Conservation (phyloP, 2,329 filamentous ascomycete species). For the Fusarium sp. region DNA sequence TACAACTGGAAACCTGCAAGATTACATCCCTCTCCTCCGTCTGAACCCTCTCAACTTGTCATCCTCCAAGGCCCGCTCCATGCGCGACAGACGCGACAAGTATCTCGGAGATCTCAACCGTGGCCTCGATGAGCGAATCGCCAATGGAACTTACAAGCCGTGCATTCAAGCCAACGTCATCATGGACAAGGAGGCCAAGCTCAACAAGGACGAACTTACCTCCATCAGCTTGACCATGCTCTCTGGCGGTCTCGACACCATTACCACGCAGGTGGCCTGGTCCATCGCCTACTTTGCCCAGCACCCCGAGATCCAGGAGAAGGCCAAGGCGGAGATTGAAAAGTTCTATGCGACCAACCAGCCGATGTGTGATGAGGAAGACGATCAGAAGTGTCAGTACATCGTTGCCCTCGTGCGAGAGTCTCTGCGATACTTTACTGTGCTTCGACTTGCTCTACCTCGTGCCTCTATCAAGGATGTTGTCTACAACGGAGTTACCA, state of each 20-base stretch:
- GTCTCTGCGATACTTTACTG: conserved; percentile 71
- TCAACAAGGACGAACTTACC: conserved; percentile 72
- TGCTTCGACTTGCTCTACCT: conserved; percentile 72
- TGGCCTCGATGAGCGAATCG: conserved; percentile 70
- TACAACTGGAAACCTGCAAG: conserved; percentile 71
- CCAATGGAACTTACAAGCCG: conserved; percentile 69
- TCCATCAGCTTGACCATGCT: conserved; percentile 77
- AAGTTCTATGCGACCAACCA: conserved; percentile 63
- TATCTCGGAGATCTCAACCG: conserved; percentile 69
- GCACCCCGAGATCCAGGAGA: conserved; percentile 71
- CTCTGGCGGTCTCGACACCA: conserved; percentile 74
- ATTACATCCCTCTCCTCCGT: conserved; percentile 69
- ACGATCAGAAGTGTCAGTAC: conserved; percentile 74
- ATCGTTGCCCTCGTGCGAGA: conserved; percentile 73
- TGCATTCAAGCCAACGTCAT: conserved; percentile 78
- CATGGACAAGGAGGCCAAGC: conserved; percentile 70
- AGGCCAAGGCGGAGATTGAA: conserved; percentile 67
- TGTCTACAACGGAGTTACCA: conserved; percentile 65
- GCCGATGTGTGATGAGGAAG: conserved; percentile 69
- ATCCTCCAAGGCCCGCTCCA: conserved; percentile 68
- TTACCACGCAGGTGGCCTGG: conserved; percentile 75
- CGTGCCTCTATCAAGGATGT: conserved; percentile 71
- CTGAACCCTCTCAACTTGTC: conserved; percentile 72
- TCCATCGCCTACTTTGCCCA: conserved; percentile 70
- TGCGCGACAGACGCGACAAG: conserved; percentile 69